Evolutionary conservation across 2,329 filamentous ascomycete species (phyloP), one percentile per base, ranked within the genome.

Genomic region (Pseudogymnoascus sp.): DNA sequence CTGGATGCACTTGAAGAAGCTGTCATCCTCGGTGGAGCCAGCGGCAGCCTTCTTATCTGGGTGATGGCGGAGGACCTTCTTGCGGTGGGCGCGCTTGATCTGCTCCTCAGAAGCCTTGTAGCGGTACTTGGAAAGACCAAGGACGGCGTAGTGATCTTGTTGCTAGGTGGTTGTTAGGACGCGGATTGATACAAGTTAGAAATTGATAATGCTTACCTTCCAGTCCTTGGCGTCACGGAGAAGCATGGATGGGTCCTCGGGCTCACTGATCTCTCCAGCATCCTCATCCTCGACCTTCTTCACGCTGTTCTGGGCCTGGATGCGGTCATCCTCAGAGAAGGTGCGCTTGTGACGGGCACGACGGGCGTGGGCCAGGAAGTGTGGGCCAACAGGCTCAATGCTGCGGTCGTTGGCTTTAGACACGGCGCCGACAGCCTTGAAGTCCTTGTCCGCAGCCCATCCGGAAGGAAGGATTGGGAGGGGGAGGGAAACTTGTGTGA

Each of bases 1-100:
- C 75, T 99, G 95, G 75, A 99, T 99, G 77, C 95, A 99, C 84
- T 99, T 99, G 88, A 99, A 99, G 82, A 99, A 99, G 75, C 89
- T 90, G 76, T 99, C 94, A 76, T 97, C 93, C 71, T 97, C 92
- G 68, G 85, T 83, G 70, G 85, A 83, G 64, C 94, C 94, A 57
- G 87, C 84, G 28, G 94, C 94, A 14, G 95, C 94, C 80, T 95
- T 96, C 87, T 99, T 99, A 76, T 99, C 94, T 64, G 94, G 94
- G 77, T 99, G 94, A 76, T 99, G 94, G 79, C 91, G 93, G 67
- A 99, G 88, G 67, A 99, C 94, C 88, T 99, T 99, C 86, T 96
- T 97, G 80, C 94, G 91, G 80, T 99, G 93, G 68, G 95, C 94
- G 70, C 90, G 90, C 83, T 97, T 97, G 82, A 99, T 97, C 81